A percentile compares a stretch with the other conserved stretches of the same genome.
Evolutionary conservation across 176 grass and related monocot species (phyloP).

Genomic region (Zea luxurians): DNA sequence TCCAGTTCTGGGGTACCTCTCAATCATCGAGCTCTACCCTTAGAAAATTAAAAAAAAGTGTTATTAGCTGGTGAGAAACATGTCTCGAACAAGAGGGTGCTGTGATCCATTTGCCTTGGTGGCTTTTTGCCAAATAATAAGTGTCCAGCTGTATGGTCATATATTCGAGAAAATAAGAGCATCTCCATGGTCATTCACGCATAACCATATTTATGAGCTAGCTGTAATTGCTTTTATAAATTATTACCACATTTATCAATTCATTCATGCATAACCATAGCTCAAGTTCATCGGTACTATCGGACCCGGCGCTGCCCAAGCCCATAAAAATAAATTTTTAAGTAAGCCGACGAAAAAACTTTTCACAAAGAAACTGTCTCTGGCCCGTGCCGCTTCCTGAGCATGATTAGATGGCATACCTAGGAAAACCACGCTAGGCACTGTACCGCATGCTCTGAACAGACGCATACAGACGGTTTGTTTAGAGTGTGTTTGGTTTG

Average conservation of each 20-base stretch:
- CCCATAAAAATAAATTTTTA: too few relatives aligned
- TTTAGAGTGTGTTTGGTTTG: too few relatives aligned
- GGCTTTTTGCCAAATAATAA: neutral
- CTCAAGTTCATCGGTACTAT: neutral
- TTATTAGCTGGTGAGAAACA: neutral
- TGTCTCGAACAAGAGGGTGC: neutral
- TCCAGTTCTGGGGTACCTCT: conserved; percentile 15
- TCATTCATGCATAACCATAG: neutral
- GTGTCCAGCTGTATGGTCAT: neutral
- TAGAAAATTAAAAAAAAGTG: neutral
- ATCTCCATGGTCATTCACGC: neutral
- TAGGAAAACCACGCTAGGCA: too few relatives aligned
- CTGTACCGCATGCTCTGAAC: too few relatives aligned
- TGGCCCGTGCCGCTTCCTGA: too few relatives aligned
- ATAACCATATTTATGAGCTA: neutral
- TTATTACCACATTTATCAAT: neutral
- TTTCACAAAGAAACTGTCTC: too few relatives aligned
- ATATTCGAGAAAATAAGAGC: neutral
- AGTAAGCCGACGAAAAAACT: too few relatives aligned
- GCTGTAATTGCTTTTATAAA: too few relatives aligned
- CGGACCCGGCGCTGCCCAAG: neutral
- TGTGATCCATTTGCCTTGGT: neutral
- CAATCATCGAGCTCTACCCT: conserved; percentile 39
- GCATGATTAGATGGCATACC: too few relatives aligned
- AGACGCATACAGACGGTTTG: too few relatives aligned